A percentile compares a stretch with the other conserved stretches of the same genome.
Evolutionary conservation across 352 stramenopile genomes (phyloP).

Genomic region (Pythium utonaiense): DNA sequence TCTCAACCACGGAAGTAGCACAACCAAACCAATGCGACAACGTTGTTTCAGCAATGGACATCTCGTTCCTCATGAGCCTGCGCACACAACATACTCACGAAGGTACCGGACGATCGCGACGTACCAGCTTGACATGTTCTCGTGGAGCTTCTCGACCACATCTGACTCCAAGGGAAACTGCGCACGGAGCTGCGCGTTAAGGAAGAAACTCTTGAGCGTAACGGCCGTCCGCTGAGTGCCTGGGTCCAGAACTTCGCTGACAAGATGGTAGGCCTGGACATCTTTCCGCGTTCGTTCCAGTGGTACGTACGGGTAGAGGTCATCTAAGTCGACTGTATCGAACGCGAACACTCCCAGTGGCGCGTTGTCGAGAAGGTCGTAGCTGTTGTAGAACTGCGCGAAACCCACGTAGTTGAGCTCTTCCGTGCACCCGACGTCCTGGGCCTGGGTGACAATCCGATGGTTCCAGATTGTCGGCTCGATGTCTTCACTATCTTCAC

Average conservation of each 20-base stretch:
- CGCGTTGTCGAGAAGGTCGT: conserved; percentile 6
- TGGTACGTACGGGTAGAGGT: conserved; percentile 36
- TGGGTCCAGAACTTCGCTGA: not conserved
- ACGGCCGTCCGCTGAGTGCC: not conserved
- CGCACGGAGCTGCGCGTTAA: not conserved
- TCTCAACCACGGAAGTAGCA: too few relatives aligned
- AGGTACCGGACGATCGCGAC: conserved; percentile 7
- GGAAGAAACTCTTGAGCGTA: not conserved
- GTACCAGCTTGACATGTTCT: not conserved
- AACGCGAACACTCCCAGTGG: conserved; percentile 26
- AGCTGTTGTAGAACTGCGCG: conserved; percentile 26
- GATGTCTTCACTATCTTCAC: conserved; percentile 15
- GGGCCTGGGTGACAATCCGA: conserved; percentile 28
- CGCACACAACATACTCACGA: not conserved
- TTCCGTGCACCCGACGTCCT: conserved; percentile 8
- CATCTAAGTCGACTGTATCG: conserved; percentile 35
- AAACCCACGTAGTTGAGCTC: conserved; percentile 19
- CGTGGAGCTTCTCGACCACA: not conserved
- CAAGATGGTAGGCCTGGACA: conserved; percentile 11
- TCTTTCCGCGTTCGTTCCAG: conserved; percentile 21
- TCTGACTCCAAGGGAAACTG: not conserved
- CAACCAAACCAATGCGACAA: too few relatives aligned
- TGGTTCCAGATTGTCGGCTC: conserved; percentile 31
- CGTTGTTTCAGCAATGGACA: too few relatives aligned
- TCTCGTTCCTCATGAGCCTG: too few relatives aligned